A percentile compares a stretch with the other conserved stretches of the same genome.
Conservation (phyloP, 495 filamentous ascomycete species). For the Aspergillus homomorphus region DNA sequence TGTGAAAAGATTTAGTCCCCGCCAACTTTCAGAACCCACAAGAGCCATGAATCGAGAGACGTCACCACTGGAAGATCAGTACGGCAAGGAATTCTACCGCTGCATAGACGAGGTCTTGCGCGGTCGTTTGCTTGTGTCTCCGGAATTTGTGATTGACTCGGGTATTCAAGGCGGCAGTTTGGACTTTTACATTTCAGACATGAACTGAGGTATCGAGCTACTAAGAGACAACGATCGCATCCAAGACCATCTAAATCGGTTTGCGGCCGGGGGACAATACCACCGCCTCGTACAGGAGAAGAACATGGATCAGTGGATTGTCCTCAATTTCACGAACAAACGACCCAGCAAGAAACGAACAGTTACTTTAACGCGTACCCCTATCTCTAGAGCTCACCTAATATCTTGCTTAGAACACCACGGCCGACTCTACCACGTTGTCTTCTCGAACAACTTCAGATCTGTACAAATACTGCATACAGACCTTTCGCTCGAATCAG, state of each 20-base stretch:
- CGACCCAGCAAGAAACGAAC: conserved; percentile 16
- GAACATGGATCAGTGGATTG: conserved; percentile 24
- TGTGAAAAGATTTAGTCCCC: conserved; percentile 17
- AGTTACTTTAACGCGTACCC: conserved; percentile 15
- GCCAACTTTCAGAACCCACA: conserved; percentile 18
- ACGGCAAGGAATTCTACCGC: conserved; percentile 25
- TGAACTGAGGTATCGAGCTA: conserved; percentile 25
- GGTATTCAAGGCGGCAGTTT: conserved; percentile 19
- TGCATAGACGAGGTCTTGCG: conserved; percentile 18
- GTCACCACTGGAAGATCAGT: conserved; percentile 22
- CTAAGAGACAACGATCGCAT: conserved; percentile 20
- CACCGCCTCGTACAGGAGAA: conserved; percentile 17
- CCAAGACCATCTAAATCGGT: conserved; percentile 19
- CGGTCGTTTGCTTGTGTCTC: conserved; percentile 22
- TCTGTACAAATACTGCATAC: background rate
- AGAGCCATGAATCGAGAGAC: conserved; percentile 18
- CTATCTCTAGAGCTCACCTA: conserved; percentile 16
- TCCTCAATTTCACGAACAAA: conserved; percentile 21
- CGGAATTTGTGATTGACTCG: conserved; percentile 20
- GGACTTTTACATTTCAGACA: conserved; percentile 21
- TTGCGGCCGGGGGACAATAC: conserved; percentile 19
- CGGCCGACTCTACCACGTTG: conserved; percentile 19
- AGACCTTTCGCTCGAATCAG: background rate
- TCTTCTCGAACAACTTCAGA: conserved; percentile 17
- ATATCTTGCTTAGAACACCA: conserved; percentile 18